Evolutionary conservation across 306 rosid species (phyloP), one percentile per base, ranked within the genome.

Genomic region (Cucurbita ficifolia): DNA sequence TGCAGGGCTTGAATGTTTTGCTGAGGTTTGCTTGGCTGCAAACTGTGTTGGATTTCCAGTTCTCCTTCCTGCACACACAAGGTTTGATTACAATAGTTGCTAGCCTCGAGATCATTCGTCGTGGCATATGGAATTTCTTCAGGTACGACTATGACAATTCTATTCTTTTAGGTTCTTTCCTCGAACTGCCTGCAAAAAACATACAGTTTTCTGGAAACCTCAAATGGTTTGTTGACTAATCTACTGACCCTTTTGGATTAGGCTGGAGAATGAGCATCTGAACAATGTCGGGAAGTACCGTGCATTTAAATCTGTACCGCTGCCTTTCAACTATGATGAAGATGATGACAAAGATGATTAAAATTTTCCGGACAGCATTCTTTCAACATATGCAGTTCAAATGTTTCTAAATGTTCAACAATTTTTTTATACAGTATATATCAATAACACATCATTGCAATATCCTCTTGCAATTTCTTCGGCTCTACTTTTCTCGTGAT

Each of bases 231-330:
- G 35, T 50, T 22, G 60, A 49, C 53, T 49, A 17, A 35, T 19
- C 38, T 53, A 17, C 8, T 58, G 9, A 6, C 56, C 36, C 16
- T 58, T 18, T 17, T 45, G 67, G 43, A 54, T 51, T 79, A 88
- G 96, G 79, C 42, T 86, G 84, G 94, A 90, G 81, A 90, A 88
- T 71, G 96, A 88, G 82, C 96, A 90, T 77, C 75, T 88, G 80
- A 90, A 82, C 82, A 90, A 90, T 72, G 94, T 88, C 43, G 95
- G 94, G 78, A 90, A 88, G 80, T 90, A 79, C 78, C 69, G 96
- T 1, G 96, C 94, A 4, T 88, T 90, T 82, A 90, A 88, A 77
- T 79, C 95, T 1, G 88, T 90, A 69, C 94, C 96, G 5, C 76
- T 86, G 18, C 92, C 94, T 29, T 88, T 90, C 84, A 83, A 86